Evolutionary conservation across 352 stramenopile species (phyloP).

Genomic region (Aphanomyces cochlioides): DNA sequence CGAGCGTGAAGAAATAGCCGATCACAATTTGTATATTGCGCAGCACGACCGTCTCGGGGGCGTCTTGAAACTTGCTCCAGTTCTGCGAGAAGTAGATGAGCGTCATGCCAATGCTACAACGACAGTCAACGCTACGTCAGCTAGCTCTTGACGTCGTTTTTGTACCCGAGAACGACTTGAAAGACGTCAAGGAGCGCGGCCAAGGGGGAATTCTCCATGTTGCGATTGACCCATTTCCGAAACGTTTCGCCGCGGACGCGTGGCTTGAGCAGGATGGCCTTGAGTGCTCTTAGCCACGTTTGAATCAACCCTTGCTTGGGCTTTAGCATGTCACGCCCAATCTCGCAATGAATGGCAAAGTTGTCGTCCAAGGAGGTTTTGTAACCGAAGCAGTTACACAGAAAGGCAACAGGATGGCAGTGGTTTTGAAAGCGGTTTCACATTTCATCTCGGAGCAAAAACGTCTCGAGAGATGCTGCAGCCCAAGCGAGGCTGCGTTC

Average conservation of each 20-base stretch:
- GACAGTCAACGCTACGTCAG: no score
- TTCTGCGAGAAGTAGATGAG: slow-evolving; percentile 31
- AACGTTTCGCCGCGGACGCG: slow-evolving; percentile 28
- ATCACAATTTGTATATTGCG: slow-evolving; percentile 3
- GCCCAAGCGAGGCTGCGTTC: background rate
- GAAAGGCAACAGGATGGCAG: no score
- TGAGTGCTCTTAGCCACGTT: background rate
- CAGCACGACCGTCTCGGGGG: background rate
- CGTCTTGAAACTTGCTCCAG: slow-evolving; percentile 20
- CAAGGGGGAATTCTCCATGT: slow-evolving; percentile 25
- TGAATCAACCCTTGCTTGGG: background rate
- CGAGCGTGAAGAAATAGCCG: slow-evolving; percentile 23
- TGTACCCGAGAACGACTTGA: slow-evolving; percentile 28
- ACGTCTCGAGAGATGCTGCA: background rate
- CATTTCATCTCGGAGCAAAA: slow-evolving; percentile 33
- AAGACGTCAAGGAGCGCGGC: slow-evolving; percentile 19
- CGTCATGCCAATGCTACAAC: slow-evolving; percentile 23
- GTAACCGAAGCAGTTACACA: background rate
- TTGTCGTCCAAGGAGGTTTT: background rate
- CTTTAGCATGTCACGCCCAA: background rate
- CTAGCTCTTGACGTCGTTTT: no score
- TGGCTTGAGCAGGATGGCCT: slow-evolving; percentile 3
- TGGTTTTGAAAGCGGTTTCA: no score
- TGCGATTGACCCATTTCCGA: slow-evolving; percentile 28
- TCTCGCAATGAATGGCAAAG: background rate